Base-by-base conservation (phyloP, 306 rosid genomes). In the Ormosia semicastrata region DNA sequence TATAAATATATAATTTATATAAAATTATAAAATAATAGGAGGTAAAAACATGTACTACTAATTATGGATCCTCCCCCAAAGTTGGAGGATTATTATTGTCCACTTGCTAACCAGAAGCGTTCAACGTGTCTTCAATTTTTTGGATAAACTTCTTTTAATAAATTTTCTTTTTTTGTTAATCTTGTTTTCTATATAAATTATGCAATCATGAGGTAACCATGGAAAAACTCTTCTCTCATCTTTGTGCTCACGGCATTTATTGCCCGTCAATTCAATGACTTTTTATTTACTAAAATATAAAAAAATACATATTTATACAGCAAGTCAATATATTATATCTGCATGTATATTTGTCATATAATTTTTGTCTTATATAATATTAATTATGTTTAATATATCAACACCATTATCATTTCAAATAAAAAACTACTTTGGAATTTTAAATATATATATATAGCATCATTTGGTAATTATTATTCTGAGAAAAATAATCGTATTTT, bases 41-140 rank as follows among this genome's bases (percentile, higher is more conserved):
- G 34, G 52, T 7, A 34, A 7, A 1, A 7, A 41, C 11, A 10
- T 7, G 8, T 5, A 12, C 9, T 41, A 43, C 41, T 73, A 41
- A 47, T 33, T 78, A 76, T 73, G 43, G 65, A n/a, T 52, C 73
- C 66, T 77, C 91, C 93, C 17, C n/a, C 70, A 68, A 82, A 56
- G 83, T 86, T 82, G 93, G 93, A 90, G 88, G 62, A 62, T 62
- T 58, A 43, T 71, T 47, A 54, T 56, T 79, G 87, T 68, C 87
- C 89, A 54, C 84, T 67, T 79, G 78, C 82, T 29, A 4, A 14
- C 32, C 1, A 8, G 64, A 32, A 72, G 59, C 70, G 53, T 40
- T 73, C 17, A 41, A 74, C 78, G 49, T 71, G 47, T 37, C 63
- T 43, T 66, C 46, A 53, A 53, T 72, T 7, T 63, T 73, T n/a